These are phyloP conservation scores for Septoria petroselini DNA, from an alignment of 2,329 filamentous ascomycete species.

Conservation along the genomic window DNA sequence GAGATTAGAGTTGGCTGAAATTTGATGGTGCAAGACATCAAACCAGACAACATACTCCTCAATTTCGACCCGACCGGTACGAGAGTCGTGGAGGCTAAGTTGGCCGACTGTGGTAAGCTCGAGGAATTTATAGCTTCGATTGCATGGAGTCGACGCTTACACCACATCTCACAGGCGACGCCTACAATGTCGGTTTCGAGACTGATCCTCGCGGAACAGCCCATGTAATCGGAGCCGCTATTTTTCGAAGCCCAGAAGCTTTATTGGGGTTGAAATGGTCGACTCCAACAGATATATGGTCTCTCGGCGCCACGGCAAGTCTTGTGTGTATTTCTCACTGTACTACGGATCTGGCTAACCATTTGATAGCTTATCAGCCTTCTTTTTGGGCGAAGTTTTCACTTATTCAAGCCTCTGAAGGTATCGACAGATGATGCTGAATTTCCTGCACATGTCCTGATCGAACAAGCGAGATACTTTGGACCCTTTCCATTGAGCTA, in stretches of 20 bases:
- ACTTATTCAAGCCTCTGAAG: slow-evolving; percentile 30
- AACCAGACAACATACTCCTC: slow-evolving; percentile 42
- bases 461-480: slow-evolving; percentile 32
- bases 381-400: slow-evolving; percentile 31
- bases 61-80: slow-evolving; percentile 32
- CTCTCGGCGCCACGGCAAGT: slow-evolving; percentile 40
- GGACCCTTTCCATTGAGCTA: slow-evolving; percentile 32
- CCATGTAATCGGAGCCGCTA: slow-evolving; percentile 38
- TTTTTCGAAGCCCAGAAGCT: slow-evolving; percentile 42
- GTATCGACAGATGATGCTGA: slow-evolving; percentile 29
- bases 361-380: slow-evolving; percentile 32
- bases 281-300: slow-evolving; percentile 43
- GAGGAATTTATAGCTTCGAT: slow-evolving; percentile 3
- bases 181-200: slow-evolving; percentile 24
- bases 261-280: slow-evolving; percentile 38
- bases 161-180: slow-evolving; percentile 11
- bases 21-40: slow-evolving; percentile 31
- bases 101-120: slow-evolving; percentile 24
- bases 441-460: slow-evolving; percentile 29
- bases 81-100: slow-evolving; percentile 37
- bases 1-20: slow-evolving; percentile 20
- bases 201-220: slow-evolving; percentile 20
- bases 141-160: slow-evolving; percentile 9
- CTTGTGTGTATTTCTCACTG: not conserved
- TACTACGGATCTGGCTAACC: slow-evolving; percentile 7